Base-by-base conservation (phyloP, 1,139 yeast species). In the Suhomyces taliae region DNA sequence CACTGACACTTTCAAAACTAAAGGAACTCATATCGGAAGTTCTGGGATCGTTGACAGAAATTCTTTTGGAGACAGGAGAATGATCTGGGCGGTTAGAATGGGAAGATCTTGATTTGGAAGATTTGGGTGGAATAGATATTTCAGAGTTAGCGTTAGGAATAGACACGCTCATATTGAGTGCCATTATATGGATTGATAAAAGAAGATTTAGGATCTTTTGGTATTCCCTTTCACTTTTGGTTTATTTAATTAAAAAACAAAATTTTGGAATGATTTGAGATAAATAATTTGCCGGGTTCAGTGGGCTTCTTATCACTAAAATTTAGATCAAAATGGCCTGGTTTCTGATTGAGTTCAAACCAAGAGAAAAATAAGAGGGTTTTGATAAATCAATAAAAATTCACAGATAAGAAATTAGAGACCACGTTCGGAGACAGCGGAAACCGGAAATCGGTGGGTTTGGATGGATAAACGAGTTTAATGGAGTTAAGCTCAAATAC, bases 11-110 rank as follows among this genome's bases (percentile, higher is more conserved):
- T 15, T 43, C 36, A 31, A 48, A 36, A 27, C 40, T 37, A 29
- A 49, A 39, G 26, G 40, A 7, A 27, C 24, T 31, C 34, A 37
- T 32, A 6, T 42, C 43, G 6, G 45, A 27, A n/a, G 49, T 34
- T 6, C 49, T 27, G 27, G 49, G 49, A 14, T 46, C 49, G 29
- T 15, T 37, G 34, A 38, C 36, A 10, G 37, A 37, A 27, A 39
- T 31, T 7, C 45, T 32, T 24, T 40, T 46, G 38, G 40, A 11
- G 24, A 41, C 48, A 32, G 44, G 26, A 5, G 44, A 36, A 24
- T 27, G 45, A 7, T 34, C 27, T 27, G 26, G 37, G 6, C 8
- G 34, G n/a, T 29, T 29, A 11, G 32, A 29, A 29, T 29, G 32
- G 32, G 32, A 32, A 8, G 8, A 12, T 27, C 40, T 32, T 27